These are phyloP conservation scores for Saposhnikovia divaricata DNA, from an alignment of 129 eudicot species.

Conservation along the genomic window DNA sequence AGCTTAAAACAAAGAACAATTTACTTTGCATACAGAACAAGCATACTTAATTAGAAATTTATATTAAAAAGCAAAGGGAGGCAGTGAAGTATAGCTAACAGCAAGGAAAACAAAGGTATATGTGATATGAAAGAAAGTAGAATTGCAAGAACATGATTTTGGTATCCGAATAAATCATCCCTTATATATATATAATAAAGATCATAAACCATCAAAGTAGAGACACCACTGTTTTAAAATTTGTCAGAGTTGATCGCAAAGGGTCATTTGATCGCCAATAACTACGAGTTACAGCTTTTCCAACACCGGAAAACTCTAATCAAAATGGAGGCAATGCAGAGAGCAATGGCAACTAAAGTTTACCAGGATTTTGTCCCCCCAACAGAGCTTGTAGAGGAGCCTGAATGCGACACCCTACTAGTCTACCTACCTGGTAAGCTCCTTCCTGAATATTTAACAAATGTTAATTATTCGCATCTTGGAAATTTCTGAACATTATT, in stretches of 20 bases:
- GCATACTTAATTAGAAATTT: not conserved
- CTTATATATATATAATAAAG: too few species aligned
- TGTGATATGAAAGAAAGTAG: not conserved
- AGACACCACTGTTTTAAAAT: not conserved
- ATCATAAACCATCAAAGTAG: not conserved
- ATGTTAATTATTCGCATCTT: not conserved
- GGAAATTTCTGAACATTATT: not conserved
- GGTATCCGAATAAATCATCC: not conserved
- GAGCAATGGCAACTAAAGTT: not conserved
- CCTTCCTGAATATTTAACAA: not conserved
- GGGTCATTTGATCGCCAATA: not conserved
- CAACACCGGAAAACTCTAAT: not conserved
- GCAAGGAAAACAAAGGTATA: not conserved
- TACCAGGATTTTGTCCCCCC: conserved; percentile 7
- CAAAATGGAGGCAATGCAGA: conserved; percentile 7
- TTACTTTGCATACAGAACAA: not conserved
- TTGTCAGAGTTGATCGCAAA: not conserved
- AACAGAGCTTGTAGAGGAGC: conserved; percentile 1
- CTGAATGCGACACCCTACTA: not conserved
- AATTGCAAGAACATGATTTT: not conserved
- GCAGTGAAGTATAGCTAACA: not conserved
- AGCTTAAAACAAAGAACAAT: not conserved
- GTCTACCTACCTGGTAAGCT: not conserved
- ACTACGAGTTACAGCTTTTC: not conserved
- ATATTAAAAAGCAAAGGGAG: not conserved